Percentiles rank a stretch among this genome's conserved stretches.
phyloP scores from a whole-genome alignment of 2,329 filamentous ascomycete genomes.

The Stagonosporopsis tanaceti region DNA sequence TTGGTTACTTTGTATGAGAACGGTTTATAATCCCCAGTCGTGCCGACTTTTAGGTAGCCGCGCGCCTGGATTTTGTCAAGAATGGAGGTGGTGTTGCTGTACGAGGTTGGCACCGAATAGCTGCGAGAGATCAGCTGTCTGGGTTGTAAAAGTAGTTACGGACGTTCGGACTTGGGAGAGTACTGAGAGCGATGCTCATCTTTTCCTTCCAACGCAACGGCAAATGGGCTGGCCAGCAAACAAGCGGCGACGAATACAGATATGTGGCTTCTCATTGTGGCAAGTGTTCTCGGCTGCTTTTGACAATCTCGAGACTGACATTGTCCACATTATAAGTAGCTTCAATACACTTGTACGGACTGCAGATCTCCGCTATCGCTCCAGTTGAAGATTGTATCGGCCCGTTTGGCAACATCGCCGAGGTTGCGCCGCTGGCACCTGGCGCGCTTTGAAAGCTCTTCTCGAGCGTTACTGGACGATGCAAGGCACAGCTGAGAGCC shows the following conservation, averaged over 20 bases:
- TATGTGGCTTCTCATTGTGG: background rate
- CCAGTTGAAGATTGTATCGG: too few relatives aligned
- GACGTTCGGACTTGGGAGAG: background rate
- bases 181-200: background rate
- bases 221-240: slow-evolving; percentile 1
- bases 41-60: slow-evolving; percentile 27
- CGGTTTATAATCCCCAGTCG: slow-evolving; percentile 26
- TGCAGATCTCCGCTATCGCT: too few relatives aligned
- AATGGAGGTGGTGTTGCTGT: slow-evolving; percentile 15
- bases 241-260: slow-evolving; percentile 3
- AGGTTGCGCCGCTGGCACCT: too few relatives aligned
- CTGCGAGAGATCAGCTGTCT: background rate
- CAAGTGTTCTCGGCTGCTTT: too few relatives aligned
- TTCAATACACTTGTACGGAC: too few relatives aligned
- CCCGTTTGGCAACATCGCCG: too few relatives aligned
- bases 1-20: slow-evolving; percentile 26
- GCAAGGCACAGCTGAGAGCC: too few relatives aligned
- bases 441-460: too few relatives aligned
- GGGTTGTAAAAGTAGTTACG: background rate
- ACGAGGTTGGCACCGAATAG: background rate
- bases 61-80: slow-evolving; percentile 22
- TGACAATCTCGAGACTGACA: too few relatives aligned
- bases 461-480: too few relatives aligned
- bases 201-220: background rate
- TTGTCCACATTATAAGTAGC: too few relatives aligned